A percentile compares a stretch with the other conserved stretches of the same genome.
Evolutionary conservation across 2,329 filamentous ascomycete genomes (phyloP).

Genomic region (Pseudogymnoascus destructans): DNA sequence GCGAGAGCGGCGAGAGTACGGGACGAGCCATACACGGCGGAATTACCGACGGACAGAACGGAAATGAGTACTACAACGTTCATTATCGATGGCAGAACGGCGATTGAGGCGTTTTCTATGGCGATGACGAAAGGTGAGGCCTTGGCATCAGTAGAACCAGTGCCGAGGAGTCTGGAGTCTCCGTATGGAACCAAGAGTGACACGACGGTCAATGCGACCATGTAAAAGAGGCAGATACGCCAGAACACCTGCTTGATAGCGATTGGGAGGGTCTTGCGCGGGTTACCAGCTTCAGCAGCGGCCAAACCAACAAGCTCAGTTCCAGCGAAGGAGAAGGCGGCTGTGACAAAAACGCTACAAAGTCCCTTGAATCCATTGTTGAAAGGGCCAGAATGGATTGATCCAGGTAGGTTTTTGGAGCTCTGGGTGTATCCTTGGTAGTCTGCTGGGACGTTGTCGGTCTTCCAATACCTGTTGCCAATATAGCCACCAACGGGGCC

Average conservation of each 20-base stretch:
- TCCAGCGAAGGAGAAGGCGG: constrained; percentile 42
- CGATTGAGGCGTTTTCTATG: constrained; percentile 38
- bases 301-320: constrained; percentile 41
- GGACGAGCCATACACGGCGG: constrained; percentile 44
- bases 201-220: constrained; percentile 38
- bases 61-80: constrained; percentile 46
- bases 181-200: constrained; percentile 35
- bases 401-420: constrained; percentile 35
- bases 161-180: constrained; percentile 32
- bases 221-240: constrained; percentile 40
- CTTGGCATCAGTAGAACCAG: constrained; percentile 26
- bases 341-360: constrained; percentile 50
- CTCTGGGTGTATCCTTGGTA: constrained; percentile 35
- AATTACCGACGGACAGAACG: constrained; percentile 45
- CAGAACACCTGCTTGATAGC: constrained; percentile 43
- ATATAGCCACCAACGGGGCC: background rate
- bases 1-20: constrained; percentile 46
- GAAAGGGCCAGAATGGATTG: constrained; percentile 31
- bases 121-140: constrained; percentile 46
- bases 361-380: constrained; percentile 37
- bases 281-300: constrained; percentile 38
- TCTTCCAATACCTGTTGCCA: background rate
- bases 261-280: constrained; percentile 34
- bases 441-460: constrained; percentile 31
- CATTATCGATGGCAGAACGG: constrained; percentile 42